Evolutionary conservation across 495 filamentous ascomycete genomes (phyloP).

Genomic region (Copromyces sp.): DNA sequence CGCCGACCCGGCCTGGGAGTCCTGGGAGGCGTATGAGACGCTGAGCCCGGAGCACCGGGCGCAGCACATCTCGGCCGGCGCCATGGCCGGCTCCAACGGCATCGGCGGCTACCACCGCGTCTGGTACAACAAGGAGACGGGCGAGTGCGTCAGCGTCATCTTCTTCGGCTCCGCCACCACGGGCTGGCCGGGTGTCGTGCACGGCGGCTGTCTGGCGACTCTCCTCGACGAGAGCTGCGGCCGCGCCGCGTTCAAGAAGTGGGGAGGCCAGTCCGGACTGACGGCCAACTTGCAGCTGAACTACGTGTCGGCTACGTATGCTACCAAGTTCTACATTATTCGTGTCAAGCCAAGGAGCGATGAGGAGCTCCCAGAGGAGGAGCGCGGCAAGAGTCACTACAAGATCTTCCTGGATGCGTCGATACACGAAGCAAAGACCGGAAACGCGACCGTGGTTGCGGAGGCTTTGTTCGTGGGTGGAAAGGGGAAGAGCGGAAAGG

Average conservation of each 20-base stretch:
- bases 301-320: conserved; percentile 49
- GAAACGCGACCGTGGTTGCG: conserved; percentile 43
- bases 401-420: conserved; percentile 49
- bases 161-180: conserved; percentile 52
- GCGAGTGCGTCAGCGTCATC: conserved; percentile 42
- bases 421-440: conserved; percentile 26
- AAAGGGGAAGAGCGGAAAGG: conserved; percentile 5
- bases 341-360: conserved; percentile 33
- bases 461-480: conserved; percentile 52
- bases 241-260: conserved; percentile 37
- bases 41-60: conserved; percentile 26
- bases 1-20: conserved; percentile 41
- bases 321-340: conserved; percentile 54
- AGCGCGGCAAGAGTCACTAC: conserved; percentile 42
- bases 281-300: conserved; percentile 56
- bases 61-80: conserved; percentile 34
- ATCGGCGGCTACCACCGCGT: conserved; percentile 41
- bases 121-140: conserved; percentile 29
- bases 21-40: conserved; percentile 47
- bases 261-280: conserved; percentile 39
- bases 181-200: conserved; percentile 69
- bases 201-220: conserved; percentile 66
- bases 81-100: conserved; percentile 32
- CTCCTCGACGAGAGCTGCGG: conserved; percentile 59
- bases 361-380: conserved; percentile 18